Percentiles rank a stretch among this genome's conserved stretches.
These are phyloP conservation scores for Lactarius psammicola DNA, from an alignment of 768 basidiomycete species.

Conservation along the genomic window DNA sequence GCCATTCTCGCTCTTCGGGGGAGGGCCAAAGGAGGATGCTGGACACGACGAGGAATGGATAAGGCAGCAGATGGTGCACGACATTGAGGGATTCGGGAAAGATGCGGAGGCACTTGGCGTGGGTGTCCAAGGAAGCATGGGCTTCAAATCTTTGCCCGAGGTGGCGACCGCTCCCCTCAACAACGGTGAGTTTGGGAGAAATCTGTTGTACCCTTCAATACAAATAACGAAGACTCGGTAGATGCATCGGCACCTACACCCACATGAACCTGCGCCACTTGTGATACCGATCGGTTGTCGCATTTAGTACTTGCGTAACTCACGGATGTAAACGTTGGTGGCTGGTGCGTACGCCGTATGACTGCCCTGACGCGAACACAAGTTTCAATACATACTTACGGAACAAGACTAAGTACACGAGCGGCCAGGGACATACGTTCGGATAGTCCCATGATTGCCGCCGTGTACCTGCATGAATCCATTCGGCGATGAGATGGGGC, in stretches of 20 bases:
- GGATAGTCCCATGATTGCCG: not conserved
- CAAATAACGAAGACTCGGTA: not conserved
- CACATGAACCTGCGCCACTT: not conserved
- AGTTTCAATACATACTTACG: not conserved
- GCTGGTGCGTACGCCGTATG: not conserved
- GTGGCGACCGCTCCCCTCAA: slow-evolving; percentile 51
- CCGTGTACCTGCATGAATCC: not conserved
- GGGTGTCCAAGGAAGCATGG: slow-evolving; percentile 42
- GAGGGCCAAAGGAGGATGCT: slow-evolving; percentile 57
- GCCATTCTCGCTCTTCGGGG: slow-evolving; percentile 78
- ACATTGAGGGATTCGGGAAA: slow-evolving; percentile 79
- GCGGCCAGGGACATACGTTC: not conserved
- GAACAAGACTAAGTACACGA: not conserved
- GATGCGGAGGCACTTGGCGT: slow-evolving; percentile 74
- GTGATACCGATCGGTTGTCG: not conserved
- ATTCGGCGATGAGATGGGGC: not conserved
- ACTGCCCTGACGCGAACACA: not conserved
- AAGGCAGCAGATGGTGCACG: slow-evolving; percentile 77
- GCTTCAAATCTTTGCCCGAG: slow-evolving; percentile 55
- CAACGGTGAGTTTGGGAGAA: slow-evolving; percentile 32
- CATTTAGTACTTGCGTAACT: not conserved
- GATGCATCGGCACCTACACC: not conserved
- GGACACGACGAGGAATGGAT: slow-evolving; percentile 88
- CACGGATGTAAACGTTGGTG: not conserved
- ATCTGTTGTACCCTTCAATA: not conserved